These are phyloP conservation scores for Xylariaceae sp. DNA, from an alignment of 2,329 filamentous ascomycete species.

Conservation along the genomic window DNA sequence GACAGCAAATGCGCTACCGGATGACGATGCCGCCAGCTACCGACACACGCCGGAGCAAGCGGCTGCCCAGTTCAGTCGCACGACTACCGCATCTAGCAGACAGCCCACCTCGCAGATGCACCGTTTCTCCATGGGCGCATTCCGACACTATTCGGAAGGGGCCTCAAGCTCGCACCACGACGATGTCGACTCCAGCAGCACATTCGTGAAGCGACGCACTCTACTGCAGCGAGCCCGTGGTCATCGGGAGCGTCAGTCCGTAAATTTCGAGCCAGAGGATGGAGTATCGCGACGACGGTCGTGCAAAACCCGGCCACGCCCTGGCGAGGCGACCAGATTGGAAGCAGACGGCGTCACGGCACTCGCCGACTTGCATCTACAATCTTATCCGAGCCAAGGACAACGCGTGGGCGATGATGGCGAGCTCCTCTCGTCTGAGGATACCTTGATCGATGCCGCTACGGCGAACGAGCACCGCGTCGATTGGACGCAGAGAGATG, in stretches of 20 bases:
- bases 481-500: conserved; percentile 57
- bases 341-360: conserved; percentile 19
- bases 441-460: conserved; percentile 25
- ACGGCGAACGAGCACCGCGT: conserved; percentile 37
- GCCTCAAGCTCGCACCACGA: conserved; percentile 24
- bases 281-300: conserved; percentile 3
- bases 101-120: conserved; percentile 34
- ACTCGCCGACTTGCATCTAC: conserved; percentile 13
- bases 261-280: conserved; percentile 29
- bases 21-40: conserved; percentile 28
- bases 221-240: conserved; percentile 37
- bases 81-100: conserved; percentile 43
- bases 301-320: conserved; percentile 6
- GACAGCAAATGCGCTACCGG: not conserved
- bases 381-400: conserved; percentile 5
- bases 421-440: conserved; percentile 23
- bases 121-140: conserved; percentile 38
- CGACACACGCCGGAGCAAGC: conserved; percentile 51
- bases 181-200: conserved; percentile 27
- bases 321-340: conserved; percentile 14
- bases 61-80: conserved; percentile 50
- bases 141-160: conserved; percentile 38
- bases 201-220: conserved; percentile 34
- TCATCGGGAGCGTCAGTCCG: conserved; percentile 37
- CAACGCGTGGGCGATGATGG: not conserved